These are phyloP conservation scores for Nicotiana otophora DNA, from an alignment of 257 asterid species.

Conservation along the genomic window DNA sequence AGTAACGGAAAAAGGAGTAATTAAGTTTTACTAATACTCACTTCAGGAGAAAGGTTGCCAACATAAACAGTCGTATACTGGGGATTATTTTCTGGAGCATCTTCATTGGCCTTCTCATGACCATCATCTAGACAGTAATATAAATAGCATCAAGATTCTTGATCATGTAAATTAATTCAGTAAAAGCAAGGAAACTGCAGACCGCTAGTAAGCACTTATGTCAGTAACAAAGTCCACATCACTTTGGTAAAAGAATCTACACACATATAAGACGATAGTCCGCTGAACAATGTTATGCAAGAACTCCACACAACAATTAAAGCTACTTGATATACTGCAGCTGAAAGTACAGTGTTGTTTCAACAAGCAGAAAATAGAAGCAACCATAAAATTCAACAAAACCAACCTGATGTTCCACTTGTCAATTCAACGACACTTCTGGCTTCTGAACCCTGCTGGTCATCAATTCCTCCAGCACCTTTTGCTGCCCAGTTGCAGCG, in stretches of 20 bases:
- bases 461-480: slow-evolving; percentile 62
- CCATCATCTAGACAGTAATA: slow-evolving; percentile 50
- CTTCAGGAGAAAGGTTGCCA: slow-evolving; percentile 83
- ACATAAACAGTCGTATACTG: slow-evolving; percentile 80
- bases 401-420: slow-evolving; percentile 55
- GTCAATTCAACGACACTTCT: slow-evolving; percentile 53
- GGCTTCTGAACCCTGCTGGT: slow-evolving; percentile 50
- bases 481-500: slow-evolving; percentile 93
- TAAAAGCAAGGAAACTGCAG: background rate
- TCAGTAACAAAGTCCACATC: background rate
- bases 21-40: slow-evolving; percentile 20
- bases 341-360: background rate
- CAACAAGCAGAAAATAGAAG: background rate
- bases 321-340: background rate
- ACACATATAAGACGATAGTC: background rate
- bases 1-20: background rate
- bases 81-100: slow-evolving; percentile 74
- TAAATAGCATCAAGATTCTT: background rate
- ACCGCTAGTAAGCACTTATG: background rate
- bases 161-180: background rate
- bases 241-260: background rate
- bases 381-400: background rate
- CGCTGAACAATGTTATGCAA: background rate
- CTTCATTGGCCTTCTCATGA: slow-evolving; percentile 52
- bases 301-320: background rate